Base-by-base conservation (phyloP, 2,329 filamentous ascomycete genomes). In the Fusarium abutilonis region DNA sequence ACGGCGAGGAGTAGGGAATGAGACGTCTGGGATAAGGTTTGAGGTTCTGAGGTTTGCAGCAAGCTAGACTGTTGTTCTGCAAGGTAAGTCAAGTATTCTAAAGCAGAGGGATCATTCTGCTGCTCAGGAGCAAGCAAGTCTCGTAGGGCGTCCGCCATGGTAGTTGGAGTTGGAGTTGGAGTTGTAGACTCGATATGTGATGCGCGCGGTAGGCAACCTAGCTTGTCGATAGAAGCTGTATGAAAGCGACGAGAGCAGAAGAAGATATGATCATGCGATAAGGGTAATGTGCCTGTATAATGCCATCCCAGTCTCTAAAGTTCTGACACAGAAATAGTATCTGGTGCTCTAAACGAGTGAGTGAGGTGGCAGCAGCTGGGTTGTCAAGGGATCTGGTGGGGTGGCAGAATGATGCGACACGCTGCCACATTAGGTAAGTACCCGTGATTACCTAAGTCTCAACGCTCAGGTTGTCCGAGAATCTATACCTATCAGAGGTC, bases 1-100 rank as follows among this genome's bases (percentile, higher is more conserved):
- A 98, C 83, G 1, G 92, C 91, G 36, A 96, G 86, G 13, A 94
- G 84, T 36, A 91, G 85, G 0, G 91, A 90, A 61, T 97, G 92
- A 4, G 90, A 89, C 52, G 88, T 84, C 70, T 97, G 92, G 1
- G 89, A 81, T n/a, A 98, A 85, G 1, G 87, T 87, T 60, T 92
- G 88, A 1, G 90, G 89, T 75, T 99, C 95, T 7, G 85, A 88
- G 21, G 86, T 85, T 46, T 86, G 85, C 50, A 98, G 83, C 32
- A 89, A 86, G 21, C 87, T 82, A 46, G 96, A 83, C 11, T 91
- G 87, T 49, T 96, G 88, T 4, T 91, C 90, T 6, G 91, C 88
- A 41, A 98, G 82, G 59, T 89, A 86, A 57, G 86, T 83, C 42
- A 98, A 86, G 75, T 98, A 99, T 48, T 84, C 81, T 47, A 86